A percentile compares a stretch with the other conserved stretches of the same genome.
These are phyloP conservation scores for Venturia nashicola DNA, from an alignment of 2,329 filamentous ascomycete species.

Conservation along the genomic window DNA sequence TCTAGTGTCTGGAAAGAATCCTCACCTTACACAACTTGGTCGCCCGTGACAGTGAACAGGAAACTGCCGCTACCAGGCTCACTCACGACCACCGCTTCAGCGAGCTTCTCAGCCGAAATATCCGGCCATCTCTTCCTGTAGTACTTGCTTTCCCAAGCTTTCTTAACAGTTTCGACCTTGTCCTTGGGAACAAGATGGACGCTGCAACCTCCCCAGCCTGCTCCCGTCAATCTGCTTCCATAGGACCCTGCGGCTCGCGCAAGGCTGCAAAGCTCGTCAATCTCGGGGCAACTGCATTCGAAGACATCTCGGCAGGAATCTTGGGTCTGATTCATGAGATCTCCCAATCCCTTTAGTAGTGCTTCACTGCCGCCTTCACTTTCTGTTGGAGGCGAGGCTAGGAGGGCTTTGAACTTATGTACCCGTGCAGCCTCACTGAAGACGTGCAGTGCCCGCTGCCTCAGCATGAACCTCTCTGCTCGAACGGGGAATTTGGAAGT, in stretches of 20 bases:
- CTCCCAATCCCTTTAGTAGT: constrained; percentile 63
- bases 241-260: constrained; percentile 68
- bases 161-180: constrained; percentile 65
- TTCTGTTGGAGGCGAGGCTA: constrained; percentile 35
- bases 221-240: constrained; percentile 78
- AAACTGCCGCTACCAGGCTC: constrained; percentile 63
- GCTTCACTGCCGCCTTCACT: constrained; percentile 45
- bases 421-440: constrained; percentile 83
- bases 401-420: constrained; percentile 65
- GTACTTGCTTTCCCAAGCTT: constrained; percentile 70
- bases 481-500: constrained; percentile 83
- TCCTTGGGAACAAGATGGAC: constrained; percentile 83
- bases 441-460: constrained; percentile 80
- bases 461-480: constrained; percentile 75
- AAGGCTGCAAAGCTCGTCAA: constrained; percentile 79
- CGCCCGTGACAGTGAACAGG: constrained; percentile 3
- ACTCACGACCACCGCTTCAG: constrained; percentile 75
- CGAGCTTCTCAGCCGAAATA: constrained; percentile 59
- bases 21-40: constrained; percentile 1
- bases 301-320: constrained; percentile 75
- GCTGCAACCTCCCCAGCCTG: constrained; percentile 92
- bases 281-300: constrained; percentile 82
- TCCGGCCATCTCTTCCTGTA: constrained; percentile 60
- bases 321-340: constrained; percentile 81
- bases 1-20: background rate